These are phyloP conservation scores for Solanum hybrid DNA, from an alignment of 305 asterid genomes.

Conservation along the genomic window DNA sequence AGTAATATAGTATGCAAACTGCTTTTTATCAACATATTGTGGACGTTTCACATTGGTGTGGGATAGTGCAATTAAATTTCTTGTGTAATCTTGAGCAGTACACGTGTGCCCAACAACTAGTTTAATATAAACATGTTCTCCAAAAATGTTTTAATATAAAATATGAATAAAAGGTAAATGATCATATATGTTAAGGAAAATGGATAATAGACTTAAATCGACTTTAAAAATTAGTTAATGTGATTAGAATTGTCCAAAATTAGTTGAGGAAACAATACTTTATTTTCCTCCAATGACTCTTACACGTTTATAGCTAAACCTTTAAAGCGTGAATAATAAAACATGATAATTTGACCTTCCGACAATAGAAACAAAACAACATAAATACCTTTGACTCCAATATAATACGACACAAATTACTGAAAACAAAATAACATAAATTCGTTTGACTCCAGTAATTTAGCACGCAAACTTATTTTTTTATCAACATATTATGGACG, in stretches of 20 bases:
- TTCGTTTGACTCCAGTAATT: neutral
- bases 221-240: too few species aligned
- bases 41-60: neutral
- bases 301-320: too few species aligned
- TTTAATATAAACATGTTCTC: neutral
- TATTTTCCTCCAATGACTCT: too few species aligned
- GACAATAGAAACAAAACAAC: too few species aligned
- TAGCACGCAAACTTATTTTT: accelerated
- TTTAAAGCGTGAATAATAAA: too few species aligned
- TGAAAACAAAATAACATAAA: too few species aligned
- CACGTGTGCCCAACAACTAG: neutral
- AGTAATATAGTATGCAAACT: too few species aligned
- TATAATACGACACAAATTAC: too few species aligned
- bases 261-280: neutral
- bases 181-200: neutral
- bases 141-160: neutral
- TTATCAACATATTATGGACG: neutral
- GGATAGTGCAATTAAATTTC: neutral
- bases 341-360: too few species aligned
- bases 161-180: neutral
- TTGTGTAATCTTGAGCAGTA: neutral
- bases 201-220: neutral
- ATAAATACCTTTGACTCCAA: neutral
- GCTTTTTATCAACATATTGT: neutral
- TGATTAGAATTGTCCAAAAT: neutral